These are phyloP conservation scores for Rhizopus stolonifer DNA, from an alignment of 371 early-diverging fungal genomes.

Conservation along the genomic window DNA sequence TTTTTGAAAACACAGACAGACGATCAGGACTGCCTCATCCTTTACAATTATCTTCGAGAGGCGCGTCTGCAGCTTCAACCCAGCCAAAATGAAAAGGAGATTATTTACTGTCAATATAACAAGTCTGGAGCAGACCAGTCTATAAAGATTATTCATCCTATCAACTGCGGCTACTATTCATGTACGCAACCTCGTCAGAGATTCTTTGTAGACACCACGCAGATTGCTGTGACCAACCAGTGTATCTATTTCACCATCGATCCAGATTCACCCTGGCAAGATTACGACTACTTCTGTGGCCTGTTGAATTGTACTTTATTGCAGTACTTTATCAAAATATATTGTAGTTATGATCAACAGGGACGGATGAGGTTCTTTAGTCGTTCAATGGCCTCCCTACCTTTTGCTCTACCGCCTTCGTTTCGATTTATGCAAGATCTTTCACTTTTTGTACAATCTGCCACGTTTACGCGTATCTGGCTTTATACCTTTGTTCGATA, in stretches of 20 bases:
- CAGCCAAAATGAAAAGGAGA: slow-evolving; percentile 33
- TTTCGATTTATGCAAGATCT: slow-evolving; percentile 12
- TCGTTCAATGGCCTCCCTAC: slow-evolving; percentile 63
- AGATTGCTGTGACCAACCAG: slow-evolving; percentile 53
- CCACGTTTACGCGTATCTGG: slow-evolving; percentile 18
- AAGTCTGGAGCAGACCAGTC: slow-evolving; percentile 56
- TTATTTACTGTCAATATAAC: slow-evolving; percentile 57
- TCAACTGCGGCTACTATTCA: slow-evolving; percentile 68
- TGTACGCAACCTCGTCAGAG: slow-evolving; percentile 57
- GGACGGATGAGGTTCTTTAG: slow-evolving; percentile 64
- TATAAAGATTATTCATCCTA: slow-evolving; percentile 63
- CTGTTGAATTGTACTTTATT: slow-evolving; percentile 57
- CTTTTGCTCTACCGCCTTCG: slow-evolving; percentile 48
- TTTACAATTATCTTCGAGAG: slow-evolving; percentile 47
- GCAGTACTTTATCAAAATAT: slow-evolving; percentile 52
- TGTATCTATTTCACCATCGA: slow-evolving; percentile 62
- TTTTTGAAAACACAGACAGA: slow-evolving; percentile 28
- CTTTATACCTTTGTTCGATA: slow-evolving; percentile 22
- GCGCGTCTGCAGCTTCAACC: slow-evolving; percentile 46
- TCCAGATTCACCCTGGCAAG: slow-evolving; percentile 22
- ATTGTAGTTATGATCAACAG: slow-evolving; percentile 65
- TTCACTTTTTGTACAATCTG: slow-evolving; percentile 19
- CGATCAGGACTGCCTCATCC: slow-evolving; percentile 10
- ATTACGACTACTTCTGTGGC: slow-evolving; percentile 48
- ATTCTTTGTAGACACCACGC: slow-evolving; percentile 51